Evolutionary conservation across 768 basidiomycete genomes (phyloP).

Genomic region (Megacollybia marginata): DNA sequence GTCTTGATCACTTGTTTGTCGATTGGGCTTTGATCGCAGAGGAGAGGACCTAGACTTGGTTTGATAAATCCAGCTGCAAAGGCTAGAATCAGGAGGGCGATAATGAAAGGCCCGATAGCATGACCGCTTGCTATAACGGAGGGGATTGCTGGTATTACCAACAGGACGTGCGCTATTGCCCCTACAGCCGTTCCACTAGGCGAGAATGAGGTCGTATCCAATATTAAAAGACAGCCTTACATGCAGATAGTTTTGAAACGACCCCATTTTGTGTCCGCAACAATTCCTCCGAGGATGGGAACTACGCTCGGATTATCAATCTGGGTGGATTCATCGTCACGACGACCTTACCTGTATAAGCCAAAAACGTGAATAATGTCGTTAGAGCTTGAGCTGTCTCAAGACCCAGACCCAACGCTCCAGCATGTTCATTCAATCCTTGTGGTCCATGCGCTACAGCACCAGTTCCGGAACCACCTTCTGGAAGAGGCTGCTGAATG

Average conservation of each 20-base stretch:
- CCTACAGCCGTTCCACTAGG: slow-evolving; percentile 7
- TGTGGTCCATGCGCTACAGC: slow-evolving; percentile 15
- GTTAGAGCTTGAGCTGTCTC: slow-evolving; percentile 17
- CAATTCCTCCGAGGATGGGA: slow-evolving; percentile 22
- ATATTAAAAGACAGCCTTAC: too few relatives aligned
- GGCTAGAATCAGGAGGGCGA: slow-evolving; percentile 22
- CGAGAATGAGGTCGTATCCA: slow-evolving; percentile 1
- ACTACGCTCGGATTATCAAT: slow-evolving; percentile 4
- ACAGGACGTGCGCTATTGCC: neutral
- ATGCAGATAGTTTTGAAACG: slow-evolving; percentile 32
- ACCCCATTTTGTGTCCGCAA: slow-evolving; percentile 33
- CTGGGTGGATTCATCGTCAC: neutral
- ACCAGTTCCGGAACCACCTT: slow-evolving; percentile 20
- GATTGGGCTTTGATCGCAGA: slow-evolving; percentile 25
- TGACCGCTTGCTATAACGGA: slow-evolving; percentile 10
- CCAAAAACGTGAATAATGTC: slow-evolving; percentile 20
- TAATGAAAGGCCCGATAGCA: slow-evolving; percentile 14
- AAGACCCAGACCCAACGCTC: slow-evolving; percentile 21
- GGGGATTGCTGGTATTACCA: slow-evolving; percentile 8
- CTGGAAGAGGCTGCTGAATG: slow-evolving; percentile 19
- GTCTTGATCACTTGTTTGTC: slow-evolving; percentile 12
- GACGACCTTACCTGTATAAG: slow-evolving; percentile 20
- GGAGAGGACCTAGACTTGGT: slow-evolving; percentile 27
- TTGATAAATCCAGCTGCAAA: slow-evolving; percentile 12
- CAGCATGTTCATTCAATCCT: slow-evolving; percentile 11